A percentile compares a stretch with the other conserved stretches of the same genome.
Evolutionary conservation across 768 basidiomycete species (phyloP).

Genomic region (Leccinum uliginosum): DNA sequence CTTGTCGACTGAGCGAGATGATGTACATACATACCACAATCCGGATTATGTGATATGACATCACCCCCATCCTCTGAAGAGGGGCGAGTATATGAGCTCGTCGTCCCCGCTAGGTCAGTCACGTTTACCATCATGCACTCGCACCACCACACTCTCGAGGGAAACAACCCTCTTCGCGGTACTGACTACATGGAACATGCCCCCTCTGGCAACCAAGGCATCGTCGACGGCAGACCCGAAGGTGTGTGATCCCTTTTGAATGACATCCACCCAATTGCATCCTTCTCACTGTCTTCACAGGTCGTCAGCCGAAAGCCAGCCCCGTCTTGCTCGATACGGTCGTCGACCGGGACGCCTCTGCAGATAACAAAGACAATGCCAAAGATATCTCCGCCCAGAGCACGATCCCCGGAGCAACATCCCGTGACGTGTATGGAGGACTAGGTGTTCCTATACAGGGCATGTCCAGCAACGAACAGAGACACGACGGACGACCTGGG

Average conservation of each 20-base stretch:
- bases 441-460: conserved; percentile 30
- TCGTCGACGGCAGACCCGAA: conserved; percentile 20
- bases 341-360: conserved; percentile 31
- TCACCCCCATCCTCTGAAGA: background rate
- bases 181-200: conserved; percentile 16
- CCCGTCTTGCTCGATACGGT: conserved; percentile 26
- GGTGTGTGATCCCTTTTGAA: background rate
- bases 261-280: no score
- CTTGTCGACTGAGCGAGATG: conserved; percentile 30
- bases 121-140: conserved; percentile 9
- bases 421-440: conserved; percentile 28
- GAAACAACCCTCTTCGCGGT: conserved; percentile 12
- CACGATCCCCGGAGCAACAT: conserved; percentile 32
- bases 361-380: conserved; percentile 7
- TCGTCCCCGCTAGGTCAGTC: background rate
- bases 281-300: background rate
- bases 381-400: conserved; percentile 13
- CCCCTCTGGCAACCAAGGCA: conserved; percentile 12
- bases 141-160: conserved; percentile 20
- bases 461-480: conserved; percentile 32
- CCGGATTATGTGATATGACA: conserved; percentile 12
- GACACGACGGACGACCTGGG: conserved; percentile 31
- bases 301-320: conserved; percentile 12
- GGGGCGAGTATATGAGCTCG: background rate
- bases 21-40: background rate